Evolutionary conservation across 768 basidiomycete genomes (phyloP), one percentile per base, ranked within the genome.

Genomic region (Podaxis rugospora): DNA sequence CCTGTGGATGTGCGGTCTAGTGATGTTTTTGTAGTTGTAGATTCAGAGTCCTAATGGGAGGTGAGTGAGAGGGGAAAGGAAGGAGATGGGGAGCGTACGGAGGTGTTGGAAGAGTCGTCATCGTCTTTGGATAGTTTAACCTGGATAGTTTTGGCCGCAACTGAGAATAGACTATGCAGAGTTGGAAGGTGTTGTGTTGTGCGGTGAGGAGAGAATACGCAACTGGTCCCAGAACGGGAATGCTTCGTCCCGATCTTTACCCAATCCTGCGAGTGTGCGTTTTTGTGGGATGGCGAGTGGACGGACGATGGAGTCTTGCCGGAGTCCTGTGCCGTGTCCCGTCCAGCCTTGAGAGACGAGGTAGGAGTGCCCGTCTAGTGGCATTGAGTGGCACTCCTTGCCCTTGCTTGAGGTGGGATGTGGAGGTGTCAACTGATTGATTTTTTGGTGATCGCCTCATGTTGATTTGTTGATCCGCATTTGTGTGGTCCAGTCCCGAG

Each of bases 211-310:
- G 21, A 55, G 42, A 51, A 18, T 50, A 82, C 92, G 73, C 67
- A 61, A 96, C 94, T 97, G 93, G 71, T 98, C 95, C 95, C 95
- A 98, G 82, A 98, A 98, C 54, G 95, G 94, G 70, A 95, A 94
- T 0, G 93, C 93, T 66, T 95, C 94, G 68, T 96, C 95, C 65
- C 94, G 83, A 72, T 98, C 93, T 71, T 93, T 95, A 59, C 95
- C 95, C 61, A 98, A 73, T 1, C 95, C 95, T 9, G 84, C 76
- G n/a, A 95, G 78, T 4, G 82, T 92, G 74, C 88, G 89, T 78
- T 97, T 97, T 70, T 90, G 89, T 1, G 88, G 81, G 42, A 94
- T 83, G 4, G 88, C 81, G 35, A 98, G 75, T 1, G 95, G 95
- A 5, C 84, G 81, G 18, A 78, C 79, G 40, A 95, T 86, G 54